These are phyloP conservation scores for Fragosphaeria purpurea DNA, from an alignment of 2,329 filamentous ascomycete genomes.

Conservation along the genomic window DNA sequence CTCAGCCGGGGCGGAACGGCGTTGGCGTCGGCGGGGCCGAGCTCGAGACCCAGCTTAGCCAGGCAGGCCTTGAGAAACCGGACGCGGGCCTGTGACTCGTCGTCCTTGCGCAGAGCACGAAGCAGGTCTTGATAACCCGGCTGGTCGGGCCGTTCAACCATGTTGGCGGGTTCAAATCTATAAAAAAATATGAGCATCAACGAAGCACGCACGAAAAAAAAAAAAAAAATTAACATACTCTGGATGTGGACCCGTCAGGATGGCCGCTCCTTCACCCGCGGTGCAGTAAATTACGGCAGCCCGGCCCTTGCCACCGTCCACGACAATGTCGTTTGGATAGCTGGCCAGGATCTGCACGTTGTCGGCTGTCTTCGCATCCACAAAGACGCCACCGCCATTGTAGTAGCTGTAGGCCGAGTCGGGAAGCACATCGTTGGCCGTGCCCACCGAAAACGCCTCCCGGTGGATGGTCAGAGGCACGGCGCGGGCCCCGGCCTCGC, in stretches of 20 bases:
- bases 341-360: slow-evolving; percentile 71
- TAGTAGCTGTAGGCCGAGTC: slow-evolving; percentile 69
- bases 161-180: slow-evolving; percentile 74
- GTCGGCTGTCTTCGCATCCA: slow-evolving; percentile 57
- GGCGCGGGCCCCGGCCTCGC: slow-evolving; percentile 72
- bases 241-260: slow-evolving; percentile 83
- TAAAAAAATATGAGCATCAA: too few species aligned
- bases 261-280: slow-evolving; percentile 66
- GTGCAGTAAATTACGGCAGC: slow-evolving; percentile 79
- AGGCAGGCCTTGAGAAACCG: slow-evolving; percentile 74
- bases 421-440: slow-evolving; percentile 30
- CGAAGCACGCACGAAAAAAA: neutral
- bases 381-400: slow-evolving; percentile 91
- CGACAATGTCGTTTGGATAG: slow-evolving; percentile 64
- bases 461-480: slow-evolving; percentile 56
- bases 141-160: slow-evolving; percentile 56
- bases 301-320: slow-evolving; percentile 61
- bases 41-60: slow-evolving; percentile 68
- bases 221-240: slow-evolving; percentile 46
- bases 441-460: slow-evolving; percentile 40
- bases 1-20: slow-evolving; percentile 68
- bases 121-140: slow-evolving; percentile 64
- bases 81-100: slow-evolving; percentile 48
- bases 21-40: slow-evolving; percentile 61
- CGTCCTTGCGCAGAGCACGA: slow-evolving; percentile 55